These are phyloP conservation scores for Coemansia brasiliensis DNA, from an alignment of 192 early-diverging fungal genomes.

Conservation along the genomic window DNA sequence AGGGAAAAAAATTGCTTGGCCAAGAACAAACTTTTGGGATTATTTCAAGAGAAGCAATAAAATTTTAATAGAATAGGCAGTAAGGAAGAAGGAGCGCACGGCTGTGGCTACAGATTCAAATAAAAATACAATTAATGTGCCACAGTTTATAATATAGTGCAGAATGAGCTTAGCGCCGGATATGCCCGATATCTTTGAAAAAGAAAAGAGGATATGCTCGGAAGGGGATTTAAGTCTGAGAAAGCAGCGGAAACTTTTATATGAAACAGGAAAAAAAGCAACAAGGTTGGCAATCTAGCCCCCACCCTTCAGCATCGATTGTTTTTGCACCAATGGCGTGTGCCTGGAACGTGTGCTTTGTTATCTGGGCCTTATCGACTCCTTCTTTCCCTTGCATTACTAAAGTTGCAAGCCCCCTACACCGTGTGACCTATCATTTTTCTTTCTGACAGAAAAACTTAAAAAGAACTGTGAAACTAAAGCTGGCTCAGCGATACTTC, in stretches of 20 bases:
- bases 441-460: not conserved
- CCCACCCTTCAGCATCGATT: slow-evolving; percentile 2
- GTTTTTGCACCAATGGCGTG: slow-evolving; percentile 2
- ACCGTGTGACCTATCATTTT: slow-evolving; percentile 2
- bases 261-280: not conserved
- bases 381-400: not conserved
- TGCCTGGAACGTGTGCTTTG: not conserved
- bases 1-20: not conserved
- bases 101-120: not conserved
- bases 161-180: not conserved
- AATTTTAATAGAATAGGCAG: not conserved
- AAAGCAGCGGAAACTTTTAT: not conserved
- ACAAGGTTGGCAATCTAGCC: not conserved
- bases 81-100: not conserved
- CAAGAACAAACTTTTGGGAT: slow-evolving; percentile 4
- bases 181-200: too few relatives aligned
- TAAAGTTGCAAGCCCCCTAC: too few relatives aligned
- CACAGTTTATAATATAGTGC: not conserved
- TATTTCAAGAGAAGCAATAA: not conserved
- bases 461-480: not conserved
- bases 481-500: not conserved
- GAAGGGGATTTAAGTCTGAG: not conserved
- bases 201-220: not conserved
- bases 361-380: not conserved
- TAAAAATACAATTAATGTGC: slow-evolving; percentile 4